Percentiles rank a stretch among this genome's conserved stretches.
Conservation (phyloP, 805 yeast species). For the Metschnikowia cubensis region DNA sequence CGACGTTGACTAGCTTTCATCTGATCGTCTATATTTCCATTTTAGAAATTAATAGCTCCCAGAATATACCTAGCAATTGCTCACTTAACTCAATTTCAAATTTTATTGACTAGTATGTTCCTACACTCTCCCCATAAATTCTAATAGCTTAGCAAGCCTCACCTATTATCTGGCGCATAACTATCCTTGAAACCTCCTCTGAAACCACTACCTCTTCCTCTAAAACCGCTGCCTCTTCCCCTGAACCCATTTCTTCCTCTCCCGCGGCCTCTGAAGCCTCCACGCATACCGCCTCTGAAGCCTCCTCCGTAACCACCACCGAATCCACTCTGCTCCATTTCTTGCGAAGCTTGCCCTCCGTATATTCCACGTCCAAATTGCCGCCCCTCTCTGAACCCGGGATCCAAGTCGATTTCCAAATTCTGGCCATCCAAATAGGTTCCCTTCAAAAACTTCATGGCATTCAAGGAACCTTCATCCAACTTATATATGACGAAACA, state of each 20-base stretch:
- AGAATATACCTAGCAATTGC: not conserved
- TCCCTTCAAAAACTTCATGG: slow-evolving; percentile 76
- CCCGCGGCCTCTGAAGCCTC: slow-evolving; percentile 41
- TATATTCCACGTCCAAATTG: slow-evolving; percentile 91
- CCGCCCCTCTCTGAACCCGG: slow-evolving; percentile 93
- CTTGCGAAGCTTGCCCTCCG: slow-evolving; percentile 90
- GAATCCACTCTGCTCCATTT: slow-evolving; percentile 30
- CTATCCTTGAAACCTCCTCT: slow-evolving; percentile 21
- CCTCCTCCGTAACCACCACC: slow-evolving; percentile 19
- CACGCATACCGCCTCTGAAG: slow-evolving; percentile 44
- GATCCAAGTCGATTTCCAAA: slow-evolving; percentile 87
- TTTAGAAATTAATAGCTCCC: not conserved
- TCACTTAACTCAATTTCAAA: not conserved
- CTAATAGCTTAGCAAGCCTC: not conserved
- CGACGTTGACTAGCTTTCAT: not conserved
- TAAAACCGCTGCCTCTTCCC: slow-evolving; percentile 22
- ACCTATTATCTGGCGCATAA: slow-evolving; percentile 2
- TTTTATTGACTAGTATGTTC: not conserved
- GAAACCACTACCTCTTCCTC: slow-evolving; percentile 21
- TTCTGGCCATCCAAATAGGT: slow-evolving; percentile 81
- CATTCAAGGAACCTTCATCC: slow-evolving; percentile 70
- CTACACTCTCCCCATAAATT: not conserved
- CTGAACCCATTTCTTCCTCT: slow-evolving; percentile 28
- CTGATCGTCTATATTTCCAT: too few species aligned
- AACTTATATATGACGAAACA: slow-evolving; percentile 80